Evolutionary conservation across 2,329 filamentous ascomycete species (phyloP), one percentile per base, ranked within the genome.

Genomic region (Ilyonectria sp.): DNA sequence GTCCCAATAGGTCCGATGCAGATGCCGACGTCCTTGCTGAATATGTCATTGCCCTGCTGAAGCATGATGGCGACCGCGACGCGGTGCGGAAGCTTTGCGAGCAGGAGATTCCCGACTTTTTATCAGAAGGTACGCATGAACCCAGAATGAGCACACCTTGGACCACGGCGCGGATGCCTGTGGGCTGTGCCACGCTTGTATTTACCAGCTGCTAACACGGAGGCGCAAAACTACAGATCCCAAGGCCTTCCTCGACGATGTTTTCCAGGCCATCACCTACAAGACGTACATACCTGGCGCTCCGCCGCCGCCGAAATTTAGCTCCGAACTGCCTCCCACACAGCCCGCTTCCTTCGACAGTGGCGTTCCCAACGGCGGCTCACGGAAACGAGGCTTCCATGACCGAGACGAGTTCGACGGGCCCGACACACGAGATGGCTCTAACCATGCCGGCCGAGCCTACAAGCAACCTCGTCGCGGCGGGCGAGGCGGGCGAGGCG

Each of bases 11-110:
- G 60, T 93, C 92, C 31, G 93, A 95, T 75, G 93, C 92, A 57
- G 93, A 96, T 78, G 89, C 91, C 35, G 93, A 94, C 75, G 92
- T 95, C 6, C 89, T 96, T 3, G 93, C 93, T 53, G 93, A 96
- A 74, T 96, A 95, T 78, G 91, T 95, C n/a, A 86, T 95, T 68
- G 93, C 92, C 7, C 87, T 96, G 21, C 82, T 95, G 52, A 88
- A 89, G 69, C 90, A 92, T 68, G 92, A 94, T 71, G 91, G 91
- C 68, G 85, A 89, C 57, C 83, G 87, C 46, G 85, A 86, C n/a
- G 85, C 88, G 21, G 90, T 94, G 60, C 88, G 90, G 75, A 83
- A 86, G 73, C 87, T 92, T 58, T 94, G 92, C 79, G 86, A 93
- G 76, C 85, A 89, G 60, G 91, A 94, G 78, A 90, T 95, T 46